Base-by-base conservation (phyloP, 2,329 filamentous ascomycete genomes). In the Pseudogymnoascus sp. region DNA sequence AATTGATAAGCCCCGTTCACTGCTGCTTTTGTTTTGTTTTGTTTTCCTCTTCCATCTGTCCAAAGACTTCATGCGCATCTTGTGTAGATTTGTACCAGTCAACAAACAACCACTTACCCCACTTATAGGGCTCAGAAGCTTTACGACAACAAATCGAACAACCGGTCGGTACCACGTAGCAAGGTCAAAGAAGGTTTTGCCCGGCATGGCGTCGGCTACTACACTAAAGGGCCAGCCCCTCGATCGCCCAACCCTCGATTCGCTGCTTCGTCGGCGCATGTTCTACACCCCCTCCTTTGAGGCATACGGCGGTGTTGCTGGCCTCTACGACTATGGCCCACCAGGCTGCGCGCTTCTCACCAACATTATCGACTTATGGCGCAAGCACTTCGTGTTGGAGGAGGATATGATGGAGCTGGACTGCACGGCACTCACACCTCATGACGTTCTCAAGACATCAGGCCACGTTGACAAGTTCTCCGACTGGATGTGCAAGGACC, bases 401-500 rank as follows among this genome's bases (percentile, higher is more conserved):
- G 87, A 90, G 75, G 86, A 89, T 73, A 90, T 89, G 86, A 78
- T 89, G 64, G 85, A 89, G 75, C 80, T 90, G 63, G 87, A 90
- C 72, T 96, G 91, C 79, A 94, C 90, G 39, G 94, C 93, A 78
- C 78, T 99, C 72, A 99, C 94, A 41, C 94, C 94, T 35, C 86
- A 94, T 71, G 90, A 94, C 58, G 91, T 99, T 38, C 84, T 99
- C 72, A 96, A 97, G 83, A 96, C 93, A 61, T 90, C 86, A 75
- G 94, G 94, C 67, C 94, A 99, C 78, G 94, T 97, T 67, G 93
- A 97, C 76, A 96, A 96, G 77, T 97, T 97, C 62, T 72, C 71
- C 12, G 93, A 97, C 76, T 97, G 90, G 91, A 97, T 97, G 92
- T 96, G 91, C 86, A 96, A 96, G 78, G 94, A 99, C 76, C 91